Conservation (phyloP, 1,284 basidiomycete genomes). For the Wallemia mellicola region DNA sequence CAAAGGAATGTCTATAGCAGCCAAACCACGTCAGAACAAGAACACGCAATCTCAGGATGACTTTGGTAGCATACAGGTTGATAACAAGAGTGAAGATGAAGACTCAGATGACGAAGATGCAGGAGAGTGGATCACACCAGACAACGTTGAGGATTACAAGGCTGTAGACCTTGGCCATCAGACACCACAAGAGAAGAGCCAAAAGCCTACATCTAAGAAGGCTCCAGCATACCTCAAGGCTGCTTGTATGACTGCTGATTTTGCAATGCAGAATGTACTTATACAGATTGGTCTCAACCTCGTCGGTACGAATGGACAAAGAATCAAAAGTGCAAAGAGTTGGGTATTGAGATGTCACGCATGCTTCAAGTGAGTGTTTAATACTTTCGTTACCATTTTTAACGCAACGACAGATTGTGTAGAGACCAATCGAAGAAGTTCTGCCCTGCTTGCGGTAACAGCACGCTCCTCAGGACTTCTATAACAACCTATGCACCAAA, state of each 20-base stretch:
- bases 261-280: conserved; percentile 94
- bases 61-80: conserved; percentile 18
- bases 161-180: conserved; percentile 49
- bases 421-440: conserved; percentile 86
- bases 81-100: conserved; percentile 1
- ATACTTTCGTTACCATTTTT: not conserved
- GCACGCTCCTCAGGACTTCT: conserved; percentile 65
- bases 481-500: conserved; percentile 37
- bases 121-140: conserved; percentile 90
- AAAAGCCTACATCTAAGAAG: conserved; percentile 11
- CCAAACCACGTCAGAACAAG: conserved; percentile 1
- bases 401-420: conserved; percentile 36
- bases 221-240: conserved; percentile 21
- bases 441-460: conserved; percentile 88
- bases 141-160: conserved; percentile 62
- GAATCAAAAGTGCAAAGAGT: conserved; percentile 68
- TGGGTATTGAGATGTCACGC: conserved; percentile 95
- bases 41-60: conserved; percentile 3
- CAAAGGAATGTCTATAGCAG: conserved; percentile 3
- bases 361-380: conserved; percentile 77
- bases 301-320: conserved; percentile 69
- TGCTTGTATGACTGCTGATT: conserved; percentile 93
- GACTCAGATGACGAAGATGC: conserved; percentile 37
- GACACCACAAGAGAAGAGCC: conserved; percentile 4
- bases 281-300: conserved; percentile 80